Evolutionary conservation across 805 yeast species (phyloP), one percentile per base, ranked within the genome.

Genomic region (Wickerhamiella bombiphila): DNA sequence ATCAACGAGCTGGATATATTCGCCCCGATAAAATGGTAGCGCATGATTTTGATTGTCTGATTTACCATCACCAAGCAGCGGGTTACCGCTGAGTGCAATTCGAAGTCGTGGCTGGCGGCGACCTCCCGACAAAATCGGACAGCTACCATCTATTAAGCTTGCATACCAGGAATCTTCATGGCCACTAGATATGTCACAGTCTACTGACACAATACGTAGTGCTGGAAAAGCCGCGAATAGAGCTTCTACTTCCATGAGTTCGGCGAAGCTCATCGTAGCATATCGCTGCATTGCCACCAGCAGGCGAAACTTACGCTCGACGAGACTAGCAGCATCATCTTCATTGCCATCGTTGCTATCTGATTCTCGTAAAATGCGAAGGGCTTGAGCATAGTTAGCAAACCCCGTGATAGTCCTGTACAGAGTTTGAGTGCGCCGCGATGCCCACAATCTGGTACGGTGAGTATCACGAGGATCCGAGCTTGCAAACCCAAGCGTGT

Each of bases 241-340:
- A 53, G 78, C 76, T 52, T 82, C 93, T 21, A 85, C 82, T 49
- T 49, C 52, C 0, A 77, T 83, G 53, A 72, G 63, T 59, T 82
- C 91, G 49, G 78, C 82, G 15, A 74, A 70, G 52, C 68, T 70
- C 57, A 82, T 80, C 47, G 71, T 67, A 35, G 77, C 68, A 54
- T 77, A 70, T 62, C 86, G 70, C 66, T 82, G 94, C 93, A 82
- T 80, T 20, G 93, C 76, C 41, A 80, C 85, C 48, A 81, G 66
- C 48, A 80, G 70, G 53, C 74, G 73, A 65, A 82, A 82, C 58
- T 82, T 82, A 58, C 93, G 70, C 61, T 77, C 68, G 14, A 93
- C 85, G 79, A 80, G 74, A 50, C 53, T 76, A 50, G 30, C 39
- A 72, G 74, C 63, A 5, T 58, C 53, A 9, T 50, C 58, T 4